Evolutionary conservation across 2,329 filamentous ascomycete genomes (phyloP), one percentile per base, ranked within the genome.

Genomic region (Xylariaceae sp.): DNA sequence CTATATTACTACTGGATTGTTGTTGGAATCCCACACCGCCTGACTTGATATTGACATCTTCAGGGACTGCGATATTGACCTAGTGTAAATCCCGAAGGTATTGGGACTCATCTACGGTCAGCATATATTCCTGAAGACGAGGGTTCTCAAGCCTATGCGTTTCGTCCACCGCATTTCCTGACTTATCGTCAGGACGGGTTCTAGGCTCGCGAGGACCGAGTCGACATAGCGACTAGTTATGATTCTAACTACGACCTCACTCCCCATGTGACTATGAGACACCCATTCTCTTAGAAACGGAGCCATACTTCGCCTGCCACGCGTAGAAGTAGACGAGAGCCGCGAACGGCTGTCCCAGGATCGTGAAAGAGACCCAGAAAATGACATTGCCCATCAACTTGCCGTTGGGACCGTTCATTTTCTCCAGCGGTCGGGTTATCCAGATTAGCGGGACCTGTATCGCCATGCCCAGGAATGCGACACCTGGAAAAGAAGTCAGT

Each of bases 261-360:
- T 2, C 2, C 13, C 3, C 23, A 62, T n/a, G 51, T 48, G 42
- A 59, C n/a, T 15, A 61, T 62, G 55, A 2, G 18, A 45, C 37
- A n/a, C 54, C 60, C 62, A 65, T 59, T 42, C 50, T 57, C 54
- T 76, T 78, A 65, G 83, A 90, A 18, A 92, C 88, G 68, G 88
- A 92, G 10, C 94, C 94, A 72, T 96, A 97, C 77, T 97, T 97
- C 57, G 91, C 91, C 76, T 97, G 93, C 93, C 94, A 99, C 1
- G 92, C 92, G 72, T 97, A 97, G 74, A 97, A 99, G 74, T 99
- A 99, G 72, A 96, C 80, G 61, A 99, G 77, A 0, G 91, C 92
- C 1, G 91, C 94, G 67, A 97, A 83, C 0, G 94, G 94, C 78
- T 99, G 94, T 2, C 94, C 94, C 10, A 99, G 88, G 2, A 97